A percentile compares a stretch with the other conserved stretches of the same genome.
phyloP scores from a whole-genome alignment of 495 filamentous ascomycete species.

The Hyaloscypha hepaticicola region DNA sequence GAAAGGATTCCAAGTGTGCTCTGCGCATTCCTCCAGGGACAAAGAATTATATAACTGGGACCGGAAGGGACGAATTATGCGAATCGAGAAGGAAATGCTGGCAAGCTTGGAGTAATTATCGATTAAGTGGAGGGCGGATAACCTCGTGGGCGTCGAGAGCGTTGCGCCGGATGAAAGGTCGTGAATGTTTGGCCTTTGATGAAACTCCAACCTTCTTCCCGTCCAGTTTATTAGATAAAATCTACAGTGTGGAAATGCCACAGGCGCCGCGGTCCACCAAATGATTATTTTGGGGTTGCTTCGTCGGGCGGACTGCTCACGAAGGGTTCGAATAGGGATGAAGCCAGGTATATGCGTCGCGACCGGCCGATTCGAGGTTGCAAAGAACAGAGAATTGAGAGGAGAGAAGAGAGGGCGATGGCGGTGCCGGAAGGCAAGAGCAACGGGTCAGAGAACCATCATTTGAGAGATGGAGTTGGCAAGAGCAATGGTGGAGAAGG shows the following conservation, averaged over 20 bases:
- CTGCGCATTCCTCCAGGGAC: slow-evolving; percentile 18
- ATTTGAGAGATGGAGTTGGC: neutral
- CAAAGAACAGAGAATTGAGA: neutral
- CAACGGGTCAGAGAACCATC: slow-evolving; percentile 10
- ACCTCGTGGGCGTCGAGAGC: neutral
- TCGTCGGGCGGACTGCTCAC: neutral
- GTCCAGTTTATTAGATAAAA: neutral
- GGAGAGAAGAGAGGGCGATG: neutral
- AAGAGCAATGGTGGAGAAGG: neutral
- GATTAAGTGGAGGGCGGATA: neutral
- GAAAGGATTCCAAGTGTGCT: neutral
- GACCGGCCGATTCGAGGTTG: neutral
- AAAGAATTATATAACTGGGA: slow-evolving; percentile 9
- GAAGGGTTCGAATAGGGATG: neutral
- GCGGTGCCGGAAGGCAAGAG: neutral
- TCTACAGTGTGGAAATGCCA: neutral
- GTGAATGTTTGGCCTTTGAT: slow-evolving; percentile 3
- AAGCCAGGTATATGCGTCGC: neutral
- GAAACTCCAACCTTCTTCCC: slow-evolving; percentile 3
- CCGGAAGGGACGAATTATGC: neutral
- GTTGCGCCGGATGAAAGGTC: neutral
- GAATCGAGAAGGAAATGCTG: neutral
- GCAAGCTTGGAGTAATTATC: neutral
- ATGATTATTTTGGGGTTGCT: neutral
- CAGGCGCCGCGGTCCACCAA: neutral